These are phyloP conservation scores for Exophiala alcalophila DNA, from an alignment of 2,329 filamentous ascomycete species.

Conservation along the genomic window DNA sequence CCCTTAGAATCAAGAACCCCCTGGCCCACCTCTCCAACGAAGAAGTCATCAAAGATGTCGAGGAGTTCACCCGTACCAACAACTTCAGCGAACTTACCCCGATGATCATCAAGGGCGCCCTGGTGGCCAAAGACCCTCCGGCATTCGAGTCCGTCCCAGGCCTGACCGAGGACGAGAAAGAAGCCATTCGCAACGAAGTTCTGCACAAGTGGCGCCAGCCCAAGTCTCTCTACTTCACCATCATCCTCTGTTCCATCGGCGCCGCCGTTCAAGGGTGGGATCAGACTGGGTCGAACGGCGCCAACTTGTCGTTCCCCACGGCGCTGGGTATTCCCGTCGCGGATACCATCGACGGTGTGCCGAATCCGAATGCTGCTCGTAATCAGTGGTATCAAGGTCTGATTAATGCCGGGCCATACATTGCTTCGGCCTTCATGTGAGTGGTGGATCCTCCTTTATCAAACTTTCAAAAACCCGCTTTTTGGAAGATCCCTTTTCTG, in stretches of 20 bases:
- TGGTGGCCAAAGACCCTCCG: conserved; percentile 50
- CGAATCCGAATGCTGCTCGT: conserved; percentile 38
- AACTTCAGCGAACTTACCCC: conserved; percentile 42
- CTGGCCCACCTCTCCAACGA: conserved; percentile 41
- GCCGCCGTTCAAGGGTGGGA: conserved; percentile 53
- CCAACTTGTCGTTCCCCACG: conserved; percentile 51
- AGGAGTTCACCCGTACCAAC: conserved; percentile 43
- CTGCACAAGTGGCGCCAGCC: conserved; percentile 52
- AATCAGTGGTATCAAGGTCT: conserved; percentile 60
- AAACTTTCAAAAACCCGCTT: too few relatives aligned
- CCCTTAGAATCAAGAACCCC: conserved; percentile 46
- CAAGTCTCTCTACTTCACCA: conserved; percentile 48
- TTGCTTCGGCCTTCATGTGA: conserved; percentile 50
- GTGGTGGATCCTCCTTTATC: too few relatives aligned
- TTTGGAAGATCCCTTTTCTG: conserved; percentile 52
- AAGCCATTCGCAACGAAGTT: conserved; percentile 46
- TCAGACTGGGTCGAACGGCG: conserved; percentile 54
- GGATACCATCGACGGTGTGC: conserved; percentile 20
- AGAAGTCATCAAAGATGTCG: conserved; percentile 42
- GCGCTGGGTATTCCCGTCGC: conserved; percentile 46
- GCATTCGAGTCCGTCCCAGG: conserved; percentile 45
- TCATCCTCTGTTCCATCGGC: conserved; percentile 52
- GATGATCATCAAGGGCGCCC: conserved; percentile 47
- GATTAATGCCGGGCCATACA: conserved; percentile 56
- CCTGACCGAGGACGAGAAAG: conserved; percentile 43